Evolutionary conservation across 176 grass and related monocot genomes (phyloP).

Genomic region (Tillandsia fasciculata): DNA sequence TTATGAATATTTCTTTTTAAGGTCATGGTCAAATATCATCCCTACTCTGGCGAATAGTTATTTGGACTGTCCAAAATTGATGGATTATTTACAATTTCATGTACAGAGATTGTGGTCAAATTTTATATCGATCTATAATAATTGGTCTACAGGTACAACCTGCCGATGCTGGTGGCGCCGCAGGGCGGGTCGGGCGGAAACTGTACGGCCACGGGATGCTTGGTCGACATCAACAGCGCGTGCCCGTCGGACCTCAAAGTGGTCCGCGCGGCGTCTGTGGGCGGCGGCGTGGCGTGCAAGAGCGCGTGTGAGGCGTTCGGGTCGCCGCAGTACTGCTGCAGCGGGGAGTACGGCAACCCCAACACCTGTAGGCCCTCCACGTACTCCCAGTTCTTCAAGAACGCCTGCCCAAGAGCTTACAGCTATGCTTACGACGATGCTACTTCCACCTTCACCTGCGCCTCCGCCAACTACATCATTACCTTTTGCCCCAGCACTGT

Average conservation of each 20-base stretch:
- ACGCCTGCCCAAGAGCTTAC: slow-evolving; percentile 39
- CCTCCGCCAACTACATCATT: slow-evolving; percentile 32
- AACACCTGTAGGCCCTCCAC: slow-evolving; percentile 34
- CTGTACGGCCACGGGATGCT: slow-evolving; percentile 61
- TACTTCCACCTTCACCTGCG: slow-evolving; percentile 59
- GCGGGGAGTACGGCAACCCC: slow-evolving; percentile 34
- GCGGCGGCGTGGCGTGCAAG: slow-evolving; percentile 32
- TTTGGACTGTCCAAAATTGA: no score
- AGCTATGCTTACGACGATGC: slow-evolving; percentile 69
- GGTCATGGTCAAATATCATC: no score
- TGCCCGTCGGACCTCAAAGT: slow-evolving; percentile 57
- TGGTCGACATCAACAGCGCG: slow-evolving; percentile 50
- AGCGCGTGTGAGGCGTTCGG: slow-evolving; percentile 54
- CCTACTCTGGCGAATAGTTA: no score
- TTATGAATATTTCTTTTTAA: no score
- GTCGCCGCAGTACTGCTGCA: slow-evolving; percentile 46
- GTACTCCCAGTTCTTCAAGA: slow-evolving; percentile 48
- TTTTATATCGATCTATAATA: no score
- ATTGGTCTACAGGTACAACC: slow-evolving; percentile 55
- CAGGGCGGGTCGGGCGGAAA: slow-evolving; percentile 24
- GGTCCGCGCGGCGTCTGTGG: slow-evolving; percentile 6
- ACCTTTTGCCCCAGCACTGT: slow-evolving; percentile 51
- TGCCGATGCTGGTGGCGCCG: slow-evolving; percentile 45
- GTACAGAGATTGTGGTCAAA: no score
- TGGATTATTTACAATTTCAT: no score